Conservation (phyloP, 345 rosid genomes). For the Gossypium rotundifolium region DNA sequence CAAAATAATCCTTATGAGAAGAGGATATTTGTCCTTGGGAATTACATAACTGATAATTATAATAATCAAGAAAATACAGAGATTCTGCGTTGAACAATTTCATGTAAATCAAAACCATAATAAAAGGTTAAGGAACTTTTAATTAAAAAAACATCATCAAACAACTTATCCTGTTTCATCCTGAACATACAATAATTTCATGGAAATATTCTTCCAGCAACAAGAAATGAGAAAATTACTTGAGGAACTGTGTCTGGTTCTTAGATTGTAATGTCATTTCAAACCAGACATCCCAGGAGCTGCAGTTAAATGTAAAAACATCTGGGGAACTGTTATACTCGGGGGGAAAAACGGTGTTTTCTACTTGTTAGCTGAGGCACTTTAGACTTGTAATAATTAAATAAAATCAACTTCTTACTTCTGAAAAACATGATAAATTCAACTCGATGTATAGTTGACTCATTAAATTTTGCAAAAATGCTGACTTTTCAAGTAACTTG, state of each 20-base stretch:
- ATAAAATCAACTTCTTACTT: neutral
- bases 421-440: neutral
- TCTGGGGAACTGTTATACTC: neutral
- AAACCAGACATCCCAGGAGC: neutral
- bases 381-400: neutral
- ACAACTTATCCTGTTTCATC: neutral
- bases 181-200: neutral
- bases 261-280: neutral
- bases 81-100: no score
- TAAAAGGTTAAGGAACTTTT: neutral
- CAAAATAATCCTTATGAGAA: conserved; percentile 4
- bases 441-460: neutral
- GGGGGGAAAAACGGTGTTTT: neutral
- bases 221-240: neutral
- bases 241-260: neutral
- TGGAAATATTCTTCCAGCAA: neutral
- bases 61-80: neutral
- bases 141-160: neutral
- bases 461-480: neutral
- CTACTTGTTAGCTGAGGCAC: neutral
- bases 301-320: neutral
- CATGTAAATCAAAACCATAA: no score
- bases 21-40: neutral
- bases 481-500: neutral
- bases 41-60: neutral